phyloP scores from a whole-genome alignment of 257 asterid species.

The Rhazya stricta region DNA sequence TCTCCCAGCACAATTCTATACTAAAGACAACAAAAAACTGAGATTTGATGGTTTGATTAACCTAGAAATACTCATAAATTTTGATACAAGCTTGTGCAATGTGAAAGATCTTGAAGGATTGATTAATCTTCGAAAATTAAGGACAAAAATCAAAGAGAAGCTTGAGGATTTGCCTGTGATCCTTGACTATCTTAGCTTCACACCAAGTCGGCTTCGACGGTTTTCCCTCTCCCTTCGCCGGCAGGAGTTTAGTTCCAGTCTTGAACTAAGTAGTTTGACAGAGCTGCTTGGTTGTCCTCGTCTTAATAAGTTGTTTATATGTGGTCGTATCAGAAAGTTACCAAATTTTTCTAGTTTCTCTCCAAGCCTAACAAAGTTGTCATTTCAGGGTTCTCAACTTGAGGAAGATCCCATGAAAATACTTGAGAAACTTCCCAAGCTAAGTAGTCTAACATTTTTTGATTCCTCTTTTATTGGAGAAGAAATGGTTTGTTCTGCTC shows the following conservation, averaged over 20 bases:
- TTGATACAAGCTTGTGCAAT: constrained; percentile 33
- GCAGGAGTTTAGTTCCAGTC: constrained; percentile 29
- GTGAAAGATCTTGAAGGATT: constrained; percentile 36
- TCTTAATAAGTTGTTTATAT: constrained; percentile 25
- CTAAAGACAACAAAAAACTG: constrained; percentile 22
- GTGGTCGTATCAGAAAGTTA: constrained; percentile 28
- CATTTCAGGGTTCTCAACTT: constrained; percentile 32
- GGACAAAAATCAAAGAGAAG: constrained; percentile 26
- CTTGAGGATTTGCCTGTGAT: constrained; percentile 29
- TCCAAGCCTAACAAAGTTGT: constrained; percentile 31
- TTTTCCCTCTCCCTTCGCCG: constrained; percentile 30
- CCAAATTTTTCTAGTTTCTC: constrained; percentile 31
- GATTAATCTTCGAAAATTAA: constrained; percentile 34
- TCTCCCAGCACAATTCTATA: constrained; percentile 31
- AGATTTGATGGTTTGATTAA: constrained; percentile 25
- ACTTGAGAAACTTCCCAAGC: constrained; percentile 35
- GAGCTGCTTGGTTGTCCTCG: constrained; percentile 29
- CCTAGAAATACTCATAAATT: constrained; percentile 38
- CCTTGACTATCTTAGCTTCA: constrained; percentile 38
- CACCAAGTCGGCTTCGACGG: constrained; percentile 25
- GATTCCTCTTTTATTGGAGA: constrained; percentile 31
- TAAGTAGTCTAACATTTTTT: constrained; percentile 31
- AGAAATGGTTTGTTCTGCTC: constrained; percentile 27
- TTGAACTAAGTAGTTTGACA: constrained; percentile 20
- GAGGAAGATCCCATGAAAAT: constrained; percentile 34